These are phyloP conservation scores for Bryoerythrophyllum caledonicum DNA, from an alignment of 225 moss, liverwort and hornwort species.

Conservation along the genomic window DNA sequence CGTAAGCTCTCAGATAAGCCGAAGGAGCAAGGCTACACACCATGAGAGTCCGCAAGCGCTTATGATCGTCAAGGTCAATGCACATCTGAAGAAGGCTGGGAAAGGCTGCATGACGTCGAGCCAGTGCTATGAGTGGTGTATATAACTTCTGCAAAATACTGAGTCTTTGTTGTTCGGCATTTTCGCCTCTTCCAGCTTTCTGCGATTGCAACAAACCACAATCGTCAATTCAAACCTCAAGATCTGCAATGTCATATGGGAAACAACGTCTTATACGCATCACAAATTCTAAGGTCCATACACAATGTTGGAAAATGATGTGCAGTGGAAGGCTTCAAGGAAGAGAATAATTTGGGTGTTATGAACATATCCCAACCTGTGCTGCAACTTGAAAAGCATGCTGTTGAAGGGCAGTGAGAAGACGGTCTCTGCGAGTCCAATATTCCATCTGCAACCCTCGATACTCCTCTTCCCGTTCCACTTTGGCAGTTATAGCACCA, in stretches of 20 bases:
- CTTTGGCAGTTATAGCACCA: constrained; percentile 94
- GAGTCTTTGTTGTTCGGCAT: constrained; percentile 59
- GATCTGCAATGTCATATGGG: background rate
- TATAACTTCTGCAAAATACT: constrained; percentile 66
- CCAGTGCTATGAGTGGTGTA: constrained; percentile 72
- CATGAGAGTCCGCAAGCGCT: constrained; percentile 85
- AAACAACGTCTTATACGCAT: constrained; percentile 1
- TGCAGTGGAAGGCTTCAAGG: constrained; percentile 6
- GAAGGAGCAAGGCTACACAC: constrained; percentile 38
- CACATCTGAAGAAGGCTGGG: constrained; percentile 90
- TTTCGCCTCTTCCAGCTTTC: constrained; percentile 60
- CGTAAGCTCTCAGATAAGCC: constrained; percentile 4
- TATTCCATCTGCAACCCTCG: constrained; percentile 98
- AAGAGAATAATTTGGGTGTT: constrained; percentile 2
- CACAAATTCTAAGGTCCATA: constrained; percentile 8
- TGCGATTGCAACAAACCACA: constrained; percentile 33
- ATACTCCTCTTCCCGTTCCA: constrained; percentile 97
- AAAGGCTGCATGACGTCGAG: constrained; percentile 93
- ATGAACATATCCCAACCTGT: constrained; percentile 54
- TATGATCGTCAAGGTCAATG: constrained; percentile 79
- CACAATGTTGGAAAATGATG: background rate
- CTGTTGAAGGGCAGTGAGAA: constrained; percentile 77
- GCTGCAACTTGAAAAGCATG: constrained; percentile 71
- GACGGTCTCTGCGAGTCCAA: constrained; percentile 82
- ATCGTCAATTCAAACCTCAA: constrained; percentile 19